phyloP scores from a whole-genome alignment of 805 yeast genomes.

The Starmerella sirachaensis region DNA sequence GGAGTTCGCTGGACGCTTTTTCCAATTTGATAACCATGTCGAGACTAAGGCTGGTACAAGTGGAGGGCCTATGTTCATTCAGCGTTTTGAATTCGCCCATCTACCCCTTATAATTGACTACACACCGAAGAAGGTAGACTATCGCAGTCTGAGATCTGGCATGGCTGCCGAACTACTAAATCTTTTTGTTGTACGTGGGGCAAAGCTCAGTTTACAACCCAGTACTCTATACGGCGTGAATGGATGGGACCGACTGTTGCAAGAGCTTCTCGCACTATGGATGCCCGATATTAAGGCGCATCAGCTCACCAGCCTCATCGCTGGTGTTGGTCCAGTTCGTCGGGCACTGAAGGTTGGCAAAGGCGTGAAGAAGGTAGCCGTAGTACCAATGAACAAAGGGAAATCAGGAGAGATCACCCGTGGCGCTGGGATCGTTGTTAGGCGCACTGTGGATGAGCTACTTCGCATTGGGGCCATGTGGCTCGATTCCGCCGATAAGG shows the following conservation, averaged over 20 bases:
- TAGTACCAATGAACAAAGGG: conserved; percentile 8
- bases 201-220: conserved; percentile 52
- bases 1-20: conserved; percentile 69
- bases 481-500: conserved; percentile 12
- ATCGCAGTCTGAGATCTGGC: conserved; percentile 74
- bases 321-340: conserved; percentile 74
- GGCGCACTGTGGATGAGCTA: conserved; percentile 14
- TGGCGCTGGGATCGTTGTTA: conserved; percentile 13
- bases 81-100: conserved; percentile 40
- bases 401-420: conserved; percentile 6
- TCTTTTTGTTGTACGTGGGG: conserved; percentile 77
- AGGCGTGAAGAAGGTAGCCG: conserved; percentile 10
- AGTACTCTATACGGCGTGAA: conserved; percentile 60
- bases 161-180: conserved; percentile 78
- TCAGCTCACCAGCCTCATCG: conserved; percentile 67
- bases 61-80: conserved; percentile 36
- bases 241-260: conserved; percentile 55
- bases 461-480: conserved; percentile 9
- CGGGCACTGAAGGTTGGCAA: conserved; percentile 10
- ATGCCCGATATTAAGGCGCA: conserved; percentile 74
- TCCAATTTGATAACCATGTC: conserved; percentile 57
- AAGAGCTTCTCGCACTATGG: conserved; percentile 58
- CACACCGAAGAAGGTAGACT: conserved; percentile 81
- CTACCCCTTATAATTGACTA: conserved; percentile 69
- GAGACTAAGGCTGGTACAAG: background rate